Conservation (phyloP, 371 early-diverging fungal species). For the Umbelopsis sp. region DNA sequence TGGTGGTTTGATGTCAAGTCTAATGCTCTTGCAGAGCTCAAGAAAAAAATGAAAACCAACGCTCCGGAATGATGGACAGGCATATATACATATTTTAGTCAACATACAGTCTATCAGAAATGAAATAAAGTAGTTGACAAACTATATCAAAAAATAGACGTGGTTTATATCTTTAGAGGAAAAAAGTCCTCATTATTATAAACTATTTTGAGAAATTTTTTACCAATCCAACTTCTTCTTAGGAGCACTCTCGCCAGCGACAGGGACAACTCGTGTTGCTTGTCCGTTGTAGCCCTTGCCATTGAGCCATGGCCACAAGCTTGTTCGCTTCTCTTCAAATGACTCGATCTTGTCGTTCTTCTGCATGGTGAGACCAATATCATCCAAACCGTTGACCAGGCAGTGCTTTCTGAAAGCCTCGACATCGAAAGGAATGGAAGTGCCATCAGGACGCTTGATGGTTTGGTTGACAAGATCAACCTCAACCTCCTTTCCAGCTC, state of each 20-base stretch:
- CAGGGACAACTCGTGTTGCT: slow-evolving; percentile 40
- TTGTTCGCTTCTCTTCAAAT: slow-evolving; percentile 58
- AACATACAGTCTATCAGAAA: too few relatives aligned
- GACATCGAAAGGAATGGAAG: slow-evolving; percentile 53
- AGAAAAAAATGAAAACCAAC: neutral
- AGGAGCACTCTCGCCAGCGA: slow-evolving; percentile 20
- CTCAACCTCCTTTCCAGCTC: slow-evolving; percentile 49
- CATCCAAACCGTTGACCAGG: slow-evolving; percentile 70
- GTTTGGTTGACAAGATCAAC: slow-evolving; percentile 62
- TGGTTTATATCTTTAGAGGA: neutral
- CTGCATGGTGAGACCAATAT: slow-evolving; percentile 72
- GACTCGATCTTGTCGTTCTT: slow-evolving; percentile 54
- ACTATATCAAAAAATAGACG: too few relatives aligned
- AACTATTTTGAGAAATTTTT: neutral
- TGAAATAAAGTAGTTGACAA: too few relatives aligned
- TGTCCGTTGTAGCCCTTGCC: slow-evolving; percentile 51
- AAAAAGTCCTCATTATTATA: neutral
- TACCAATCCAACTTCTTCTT: slow-evolving; percentile 57
- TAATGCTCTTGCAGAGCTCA: slow-evolving; percentile 18
- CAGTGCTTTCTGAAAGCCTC: slow-evolving; percentile 65
- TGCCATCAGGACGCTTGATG: slow-evolving; percentile 40
- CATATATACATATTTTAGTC: too few relatives aligned
- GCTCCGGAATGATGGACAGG: too few relatives aligned
- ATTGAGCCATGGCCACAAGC: slow-evolving; percentile 68
- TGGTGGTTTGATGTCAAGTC: slow-evolving; percentile 28